Evolutionary conservation across 352 stramenopile species (phyloP), one percentile per base, ranked within the genome.

Genomic region (Globisporangium irregulare): DNA sequence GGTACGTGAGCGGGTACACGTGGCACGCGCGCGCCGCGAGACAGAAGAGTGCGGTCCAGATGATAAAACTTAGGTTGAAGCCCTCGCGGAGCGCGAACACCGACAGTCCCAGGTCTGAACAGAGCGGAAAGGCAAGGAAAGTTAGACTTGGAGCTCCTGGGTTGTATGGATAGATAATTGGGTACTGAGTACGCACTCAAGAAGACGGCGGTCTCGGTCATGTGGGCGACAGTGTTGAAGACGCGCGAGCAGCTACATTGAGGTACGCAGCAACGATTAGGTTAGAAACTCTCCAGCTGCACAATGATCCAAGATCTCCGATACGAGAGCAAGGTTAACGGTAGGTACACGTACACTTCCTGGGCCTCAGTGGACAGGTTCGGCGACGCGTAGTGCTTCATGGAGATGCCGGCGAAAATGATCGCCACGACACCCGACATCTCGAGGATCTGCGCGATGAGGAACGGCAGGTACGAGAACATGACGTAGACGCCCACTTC

Each of bases 351-450:
- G 70, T 84, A 94, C 88, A 93, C 79, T 64, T 93, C 86, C 34
- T 90, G 87, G 32, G 82, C 85, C 70, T 94, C 86, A 1, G 76
- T 69, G 0, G 83, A 86, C 46, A 98, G 70, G 68, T 98, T 98
- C 1, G 90, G 87, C 14, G 80, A 79, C 0, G 89, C 87, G 69
- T 98, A 98, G 63, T 95, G 82, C 75, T 96, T 95, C 76, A 95
- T 95, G 6, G 90, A 79, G 34, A 98, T 94, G 50, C 87, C 95
- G 20, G 91, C 91, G 61, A 98, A 98, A 58, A 98, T 91, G 73
- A 98, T 97, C 0, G 91, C 91, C 14, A 98, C 93, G 70, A 98
- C 97, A 29, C 93, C 93, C 36, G 86, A 95, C 77, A 97, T 87
- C 38, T 91, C 77, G 32, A 94, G 65, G 36, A 92, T 79, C 68